Conservation (phyloP, 768 basidiomycete genomes). For the Hericium alpestre region DNA sequence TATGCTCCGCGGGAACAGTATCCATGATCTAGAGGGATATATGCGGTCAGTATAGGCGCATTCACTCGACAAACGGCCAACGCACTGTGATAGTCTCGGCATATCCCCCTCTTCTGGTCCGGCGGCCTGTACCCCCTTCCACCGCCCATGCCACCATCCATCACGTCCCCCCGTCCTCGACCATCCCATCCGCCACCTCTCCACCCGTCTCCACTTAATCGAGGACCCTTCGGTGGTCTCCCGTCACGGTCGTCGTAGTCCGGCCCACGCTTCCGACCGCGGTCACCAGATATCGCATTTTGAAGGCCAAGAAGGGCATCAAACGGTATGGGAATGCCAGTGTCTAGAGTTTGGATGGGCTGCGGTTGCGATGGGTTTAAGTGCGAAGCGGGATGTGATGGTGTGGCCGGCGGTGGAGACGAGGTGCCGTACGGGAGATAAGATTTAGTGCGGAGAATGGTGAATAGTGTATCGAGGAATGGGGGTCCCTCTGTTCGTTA, state of each 20-base stretch:
- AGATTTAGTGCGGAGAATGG: constrained; percentile 74
- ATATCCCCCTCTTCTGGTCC: constrained; percentile 67
- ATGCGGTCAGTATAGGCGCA: constrained; percentile 8
- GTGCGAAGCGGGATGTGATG: constrained; percentile 14
- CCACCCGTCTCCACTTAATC: constrained; percentile 53
- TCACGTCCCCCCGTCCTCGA: constrained; percentile 19
- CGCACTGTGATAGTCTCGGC: constrained; percentile 90
- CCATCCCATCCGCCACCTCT: constrained; percentile 29
- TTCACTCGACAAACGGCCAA: constrained; percentile 9
- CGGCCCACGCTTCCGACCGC: constrained; percentile 54
- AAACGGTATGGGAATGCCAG: constrained; percentile 73
- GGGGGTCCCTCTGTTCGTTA: constrained; percentile 42
- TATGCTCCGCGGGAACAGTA: constrained; percentile 81
- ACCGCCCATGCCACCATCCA: constrained; percentile 19
- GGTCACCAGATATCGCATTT: constrained; percentile 33
- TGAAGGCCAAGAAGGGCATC: constrained; percentile 47
- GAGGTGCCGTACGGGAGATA: constrained; percentile 63
- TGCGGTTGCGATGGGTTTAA: not conserved
- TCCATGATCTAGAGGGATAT: constrained; percentile 55
- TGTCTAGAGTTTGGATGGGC: constrained; percentile 29
- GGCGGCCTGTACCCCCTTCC: constrained; percentile 48
- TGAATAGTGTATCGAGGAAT: constrained; percentile 83
- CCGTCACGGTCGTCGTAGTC: constrained; percentile 46
- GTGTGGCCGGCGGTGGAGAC: constrained; percentile 19
- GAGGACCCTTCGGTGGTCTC: constrained; percentile 61